These are phyloP conservation scores for Peronospora tabacina DNA, from an alignment of 352 stramenopile genomes.

Conservation along the genomic window DNA sequence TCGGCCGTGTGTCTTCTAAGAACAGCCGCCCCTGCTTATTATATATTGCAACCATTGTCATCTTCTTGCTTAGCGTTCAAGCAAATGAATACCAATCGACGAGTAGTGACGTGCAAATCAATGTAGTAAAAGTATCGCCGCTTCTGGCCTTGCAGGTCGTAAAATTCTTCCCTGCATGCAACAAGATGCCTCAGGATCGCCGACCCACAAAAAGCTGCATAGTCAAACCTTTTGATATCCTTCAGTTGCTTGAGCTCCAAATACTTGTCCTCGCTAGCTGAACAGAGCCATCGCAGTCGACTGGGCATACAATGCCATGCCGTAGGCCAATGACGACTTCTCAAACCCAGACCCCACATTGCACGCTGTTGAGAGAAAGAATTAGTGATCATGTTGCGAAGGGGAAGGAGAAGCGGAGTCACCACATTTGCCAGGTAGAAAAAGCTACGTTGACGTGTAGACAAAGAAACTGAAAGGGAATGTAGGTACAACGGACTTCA, in stretches of 20 bases:
- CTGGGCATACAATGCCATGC: conserved; percentile 1
- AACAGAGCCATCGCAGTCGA: conserved; percentile 19
- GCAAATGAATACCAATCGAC: background rate
- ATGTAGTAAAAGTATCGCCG: conserved; percentile 82
- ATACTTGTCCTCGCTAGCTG: conserved; percentile 56
- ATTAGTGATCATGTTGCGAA: too few relatives aligned
- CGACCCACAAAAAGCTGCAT: background rate
- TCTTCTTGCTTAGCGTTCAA: background rate
- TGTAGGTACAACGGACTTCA: too few relatives aligned
- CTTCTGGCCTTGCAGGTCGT: conserved; percentile 50
- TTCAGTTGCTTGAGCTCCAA: conserved; percentile 68
- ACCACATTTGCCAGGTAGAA: too few relatives aligned
- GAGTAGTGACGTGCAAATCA: conserved; percentile 49
- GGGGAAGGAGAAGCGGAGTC: too few relatives aligned
- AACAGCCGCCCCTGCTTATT: conserved; percentile 53
- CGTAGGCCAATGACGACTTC: conserved; percentile 6
- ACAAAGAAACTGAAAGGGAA: too few relatives aligned
- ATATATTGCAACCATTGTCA: background rate
- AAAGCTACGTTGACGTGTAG: too few relatives aligned
- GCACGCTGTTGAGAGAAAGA: too few relatives aligned
- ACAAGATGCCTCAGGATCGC: conserved; percentile 2
- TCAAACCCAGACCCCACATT: too few relatives aligned
- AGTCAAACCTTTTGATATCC: conserved; percentile 66
- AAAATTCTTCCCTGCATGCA: conserved; percentile 53
- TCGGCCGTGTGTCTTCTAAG: conserved; percentile 68